Evolutionary conservation across 345 rosid genomes (phyloP).

Genomic region (Moricandia arvensis): DNA sequence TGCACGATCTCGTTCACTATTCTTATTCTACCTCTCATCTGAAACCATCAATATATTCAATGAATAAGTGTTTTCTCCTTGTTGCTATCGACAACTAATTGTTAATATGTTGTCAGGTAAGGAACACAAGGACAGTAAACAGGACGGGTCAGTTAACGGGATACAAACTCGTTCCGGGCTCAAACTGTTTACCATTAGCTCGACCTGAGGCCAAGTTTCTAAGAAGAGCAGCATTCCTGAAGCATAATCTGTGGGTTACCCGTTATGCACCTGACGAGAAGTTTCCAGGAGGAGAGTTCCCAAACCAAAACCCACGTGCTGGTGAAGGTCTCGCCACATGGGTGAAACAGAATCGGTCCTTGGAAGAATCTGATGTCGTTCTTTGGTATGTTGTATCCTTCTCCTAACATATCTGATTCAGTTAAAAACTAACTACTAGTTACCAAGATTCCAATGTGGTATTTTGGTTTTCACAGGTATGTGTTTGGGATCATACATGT

Average conservation of each 20-base stretch:
- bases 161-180: constrained; percentile 83
- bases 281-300: constrained; percentile 93
- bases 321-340: constrained; percentile 86
- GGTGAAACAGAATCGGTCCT: constrained; percentile 75
- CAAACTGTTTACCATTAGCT: constrained; percentile 86
- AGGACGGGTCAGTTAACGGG: constrained; percentile 87
- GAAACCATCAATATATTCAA: constrained; percentile 3
- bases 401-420: not conserved
- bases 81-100: not conserved
- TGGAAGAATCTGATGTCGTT: constrained; percentile 80
- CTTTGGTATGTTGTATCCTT: constrained; percentile 65
- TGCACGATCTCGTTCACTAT: constrained; percentile 1
- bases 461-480: constrained; percentile 49
- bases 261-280: constrained; percentile 60
- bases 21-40: not conserved
- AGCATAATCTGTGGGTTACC: constrained; percentile 88
- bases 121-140: constrained; percentile 86
- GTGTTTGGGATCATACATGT: constrained; percentile 88
- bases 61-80: not conserved
- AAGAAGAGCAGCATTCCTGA: constrained; percentile 83
- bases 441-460: not conserved
- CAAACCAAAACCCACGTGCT: constrained; percentile 87
- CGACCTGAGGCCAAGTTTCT: constrained; percentile 81
- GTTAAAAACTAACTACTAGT: not conserved
- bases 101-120: constrained; percentile 50